Evolutionary conservation across 805 yeast species (phyloP), one percentile per base, ranked within the genome.

Genomic region (Lachancea sp.): DNA sequence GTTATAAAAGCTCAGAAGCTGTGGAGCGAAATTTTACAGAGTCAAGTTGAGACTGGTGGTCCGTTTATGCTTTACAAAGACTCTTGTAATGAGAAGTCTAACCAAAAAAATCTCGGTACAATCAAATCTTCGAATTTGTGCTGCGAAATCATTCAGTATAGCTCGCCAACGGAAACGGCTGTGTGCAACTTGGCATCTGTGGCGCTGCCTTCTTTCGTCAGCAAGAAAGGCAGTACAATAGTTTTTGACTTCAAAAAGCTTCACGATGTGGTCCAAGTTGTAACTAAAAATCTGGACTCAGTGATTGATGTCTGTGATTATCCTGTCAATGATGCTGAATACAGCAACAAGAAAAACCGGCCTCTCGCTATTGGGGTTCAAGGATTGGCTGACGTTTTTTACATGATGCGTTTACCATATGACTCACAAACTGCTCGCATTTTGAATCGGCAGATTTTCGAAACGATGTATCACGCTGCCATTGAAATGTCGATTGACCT

Each of bases 341-440:
- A 49, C 33, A 85, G 96, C 19, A 91, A 91, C 68, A 63, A 76
- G 69, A 79, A 78, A 57, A 82, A 91, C 62, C 74, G 98, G 51
- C 98, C 98, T 16, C 77, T 91, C 54, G 96, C 97, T 6, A 69
- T 91, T 31, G 98, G 98, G 50, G 96, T 91, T 12, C 96, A 90
- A 66, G 98, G 98, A 42, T 72, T 91, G 41, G 96, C 97, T n/a
- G 97, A 91, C 64, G 73, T 81, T 0, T 91, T 90, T 64, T 75
- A 86, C 72, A 72, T 75, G 49, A 71, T 91, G 48, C 77, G 91
- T 52, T 60, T 86, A 47, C 91, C 96, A n/a, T 91, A 88, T 62
- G 96, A 88, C 55, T 83, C 95, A n/a, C 67, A 72, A 25, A 85
- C 79, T 57, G 96, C 98, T 11, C 75, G 75, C 58, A 65, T 69